Base-by-base conservation (phyloP, 1,284 basidiomycete genomes). In the Meira miltonrushii region DNA sequence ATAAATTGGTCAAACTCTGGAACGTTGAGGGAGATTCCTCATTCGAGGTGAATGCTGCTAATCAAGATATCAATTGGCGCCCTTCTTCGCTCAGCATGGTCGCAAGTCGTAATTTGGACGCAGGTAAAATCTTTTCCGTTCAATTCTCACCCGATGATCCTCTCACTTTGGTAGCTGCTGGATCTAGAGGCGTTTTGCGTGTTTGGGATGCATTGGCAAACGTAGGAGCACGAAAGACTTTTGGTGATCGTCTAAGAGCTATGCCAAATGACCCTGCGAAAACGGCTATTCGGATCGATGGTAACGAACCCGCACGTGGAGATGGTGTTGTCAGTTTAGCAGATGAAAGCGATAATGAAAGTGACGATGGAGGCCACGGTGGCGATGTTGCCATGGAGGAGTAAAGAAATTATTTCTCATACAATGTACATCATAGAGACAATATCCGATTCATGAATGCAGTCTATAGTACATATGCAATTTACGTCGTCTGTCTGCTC, bases 121-220 rank as follows among this genome's bases (percentile, higher is more conserved):
- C 96, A 51, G 94, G 94, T 79, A 95, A 95, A 81, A 88, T 98
- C 17, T 98, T 98, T 80, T 88, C 92, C 1, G 84, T 88, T 0
- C 82, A 84, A 2, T 97, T 90, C 83, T 93, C 90, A 21, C 94
- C 95, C 0, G 92, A 97, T 78, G 90, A 95, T 71, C 88, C 93
- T 0, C 85, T 97, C 55, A 95, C 91, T 1, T 79, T 99, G 48
- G 94, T 93, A 1, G 93, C 91, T 1, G 95, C 89, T 12, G 95
- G 95, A 4, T 92, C 89, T 7, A 89, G 90, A 71, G 94, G 90
- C 1, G 90, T 88, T 69, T 79, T 98, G 4, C 92, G 97, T 76
- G 84, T 99, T 10, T 99, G 95, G 92, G 93, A 98, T 61, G 67
- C 78, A 7, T 68, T 79, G 46, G 63, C 67, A 41, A 80, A 80